Conservation (phyloP, 768 basidiomycete species). For the Psilocybe azurescens region DNA sequence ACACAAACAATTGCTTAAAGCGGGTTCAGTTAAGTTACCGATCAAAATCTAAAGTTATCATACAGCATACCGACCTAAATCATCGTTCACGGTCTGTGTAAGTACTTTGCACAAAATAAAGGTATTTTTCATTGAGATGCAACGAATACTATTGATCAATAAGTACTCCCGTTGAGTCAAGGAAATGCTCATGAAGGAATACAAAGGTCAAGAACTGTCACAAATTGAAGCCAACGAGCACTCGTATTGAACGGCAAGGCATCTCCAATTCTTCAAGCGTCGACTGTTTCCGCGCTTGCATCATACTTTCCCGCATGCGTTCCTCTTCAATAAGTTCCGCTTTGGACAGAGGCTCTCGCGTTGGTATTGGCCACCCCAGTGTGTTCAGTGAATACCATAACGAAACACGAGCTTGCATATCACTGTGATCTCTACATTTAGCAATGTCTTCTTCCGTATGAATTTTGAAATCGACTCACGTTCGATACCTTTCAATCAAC, state of each 20-base stretch:
- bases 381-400: conserved; percentile 67
- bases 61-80: not conserved
- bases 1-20: conserved; percentile 32
- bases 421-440: conserved; percentile 38
- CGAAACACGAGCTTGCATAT: conserved; percentile 68
- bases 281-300: conserved; percentile 58
- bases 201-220: conserved; percentile 10
- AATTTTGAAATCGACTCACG: conserved; percentile 39
- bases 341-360: conserved; percentile 66
- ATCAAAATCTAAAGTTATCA: not conserved
- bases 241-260: conserved; percentile 64
- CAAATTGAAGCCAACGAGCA: conserved; percentile 64
- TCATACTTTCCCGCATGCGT: conserved; percentile 62
- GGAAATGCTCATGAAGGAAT: not conserved
- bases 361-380: conserved; percentile 63
- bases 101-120: not conserved
- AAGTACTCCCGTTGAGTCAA: not conserved
- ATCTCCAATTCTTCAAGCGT: conserved; percentile 55
- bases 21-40: not conserved
- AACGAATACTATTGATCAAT: not conserved
- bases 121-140: not conserved
- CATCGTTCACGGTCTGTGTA: too few species aligned
- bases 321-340: conserved; percentile 75
- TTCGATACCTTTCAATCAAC: conserved; percentile 60
- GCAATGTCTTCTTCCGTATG: not conserved